These are phyloP conservation scores for Clavulina sp. DNA, from an alignment of 768 basidiomycete species.

Conservation along the genomic window DNA sequence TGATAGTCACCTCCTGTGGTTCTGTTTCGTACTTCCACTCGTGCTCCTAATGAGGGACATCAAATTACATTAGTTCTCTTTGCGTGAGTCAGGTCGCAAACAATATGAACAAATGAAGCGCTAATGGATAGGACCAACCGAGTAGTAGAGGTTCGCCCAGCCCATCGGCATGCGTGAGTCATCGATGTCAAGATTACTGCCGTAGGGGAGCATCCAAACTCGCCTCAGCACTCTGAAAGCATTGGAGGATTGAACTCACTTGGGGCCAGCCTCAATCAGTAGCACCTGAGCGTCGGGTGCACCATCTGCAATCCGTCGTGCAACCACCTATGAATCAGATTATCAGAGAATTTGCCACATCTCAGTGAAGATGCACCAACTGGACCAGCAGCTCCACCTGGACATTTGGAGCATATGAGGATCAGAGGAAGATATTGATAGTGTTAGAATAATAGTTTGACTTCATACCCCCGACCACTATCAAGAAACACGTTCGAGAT, in stretches of 20 bases:
- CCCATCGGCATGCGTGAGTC: neutral
- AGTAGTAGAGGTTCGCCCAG: neutral
- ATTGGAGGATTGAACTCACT: neutral
- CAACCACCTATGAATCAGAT: too few relatives aligned
- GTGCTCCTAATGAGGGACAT: neutral
- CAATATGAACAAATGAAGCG: neutral
- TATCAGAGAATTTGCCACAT: too few relatives aligned
- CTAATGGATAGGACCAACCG: neutral
- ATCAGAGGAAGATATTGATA: too few relatives aligned
- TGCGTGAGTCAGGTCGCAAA: too few relatives aligned
- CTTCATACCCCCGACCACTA: too few relatives aligned
- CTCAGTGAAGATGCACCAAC: too few relatives aligned
- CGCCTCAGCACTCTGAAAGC: neutral
- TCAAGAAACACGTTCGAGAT: too few relatives aligned
- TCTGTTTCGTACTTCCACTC: neutral
- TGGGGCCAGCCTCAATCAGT: neutral
- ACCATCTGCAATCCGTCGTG: neutral
- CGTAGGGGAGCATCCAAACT: neutral
- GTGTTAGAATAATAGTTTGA: too few relatives aligned
- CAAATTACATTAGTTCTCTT: neutral
- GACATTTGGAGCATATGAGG: too few relatives aligned
- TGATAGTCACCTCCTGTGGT: too few relatives aligned
- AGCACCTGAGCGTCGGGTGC: neutral
- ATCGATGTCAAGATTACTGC: neutral
- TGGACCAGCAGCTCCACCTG: too few relatives aligned